A percentile compares a stretch with the other conserved stretches of the same genome.
Conservation (phyloP, 2,329 filamentous ascomycete genomes). For the Talaromyces albobiverticillius region DNA sequence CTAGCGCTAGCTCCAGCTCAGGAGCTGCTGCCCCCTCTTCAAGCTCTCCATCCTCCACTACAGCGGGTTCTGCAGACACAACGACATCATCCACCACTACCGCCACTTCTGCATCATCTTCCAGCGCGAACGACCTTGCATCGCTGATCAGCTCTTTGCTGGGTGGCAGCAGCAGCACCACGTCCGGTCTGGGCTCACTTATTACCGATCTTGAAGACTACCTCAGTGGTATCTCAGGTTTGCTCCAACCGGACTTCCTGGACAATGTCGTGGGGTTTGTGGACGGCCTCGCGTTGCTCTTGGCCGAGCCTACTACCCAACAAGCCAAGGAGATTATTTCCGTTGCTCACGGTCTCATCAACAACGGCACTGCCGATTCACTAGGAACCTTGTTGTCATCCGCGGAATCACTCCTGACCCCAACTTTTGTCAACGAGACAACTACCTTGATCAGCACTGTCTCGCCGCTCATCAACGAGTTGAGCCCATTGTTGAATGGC, state of each 20-base stretch:
- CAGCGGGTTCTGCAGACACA: not conserved
- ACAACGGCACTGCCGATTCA: slow-evolving; percentile 8
- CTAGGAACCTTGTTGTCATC: slow-evolving; percentile 7
- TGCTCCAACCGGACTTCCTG: slow-evolving; percentile 28
- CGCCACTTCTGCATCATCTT: slow-evolving; percentile 4
- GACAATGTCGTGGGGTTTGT: slow-evolving; percentile 33
- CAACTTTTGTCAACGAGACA: slow-evolving; percentile 16
- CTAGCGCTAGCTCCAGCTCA: not conserved
- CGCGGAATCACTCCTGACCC: slow-evolving; percentile 11
- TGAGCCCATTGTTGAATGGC: slow-evolving; percentile 23
- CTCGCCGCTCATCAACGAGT: slow-evolving; percentile 18
- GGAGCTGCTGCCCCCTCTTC: slow-evolving; percentile 2
- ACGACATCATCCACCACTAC: not conserved
- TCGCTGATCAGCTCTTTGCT: slow-evolving; percentile 6
- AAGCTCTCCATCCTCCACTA: not conserved
- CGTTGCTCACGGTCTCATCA: slow-evolving; percentile 10
- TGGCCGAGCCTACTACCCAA: slow-evolving; percentile 30
- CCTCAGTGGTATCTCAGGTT: slow-evolving; percentile 19
- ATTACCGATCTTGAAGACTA: slow-evolving; percentile 14
- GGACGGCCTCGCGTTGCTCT: slow-evolving; percentile 30
- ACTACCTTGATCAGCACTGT: slow-evolving; percentile 20
- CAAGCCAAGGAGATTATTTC: slow-evolving; percentile 23
- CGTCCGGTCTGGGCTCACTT: slow-evolving; percentile 8
- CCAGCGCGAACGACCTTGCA: slow-evolving; percentile 8
- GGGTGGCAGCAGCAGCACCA: slow-evolving; percentile 4